Base-by-base conservation (phyloP, 495 filamentous ascomycete species). In the Talaromyces nanjingensis region DNA sequence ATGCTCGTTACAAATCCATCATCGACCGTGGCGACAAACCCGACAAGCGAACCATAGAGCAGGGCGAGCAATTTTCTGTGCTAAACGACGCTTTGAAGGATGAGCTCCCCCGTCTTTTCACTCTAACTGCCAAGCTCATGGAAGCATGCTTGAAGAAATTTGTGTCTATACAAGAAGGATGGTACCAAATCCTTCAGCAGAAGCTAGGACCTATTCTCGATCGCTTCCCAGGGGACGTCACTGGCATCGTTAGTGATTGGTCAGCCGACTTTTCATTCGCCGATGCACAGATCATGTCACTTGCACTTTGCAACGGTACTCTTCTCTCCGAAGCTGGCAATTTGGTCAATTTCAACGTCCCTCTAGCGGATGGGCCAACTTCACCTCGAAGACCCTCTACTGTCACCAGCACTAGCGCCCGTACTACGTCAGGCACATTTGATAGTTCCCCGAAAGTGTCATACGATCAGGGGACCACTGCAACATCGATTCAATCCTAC, bases 71-170 rank as follows among this genome's bases (percentile, higher is more conserved):
- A 70, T 98, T 94, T 71, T 80, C 88, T 59, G 92, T 92, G 7
- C 79, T 98, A 59, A 98, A 97, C 67, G 90, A 97, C 34, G 89
- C 92, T 0, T 78, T 98, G 63, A 97, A 96, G 72, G 87, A 93
- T 49, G 93, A 98, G 68, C 81, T 99, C 27, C 94, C 94, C 11
- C 90, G 87, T 69, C 85, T 99, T 12, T 97, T 91, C 64, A 74
- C 74, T 11, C 73, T 92, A 57, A 96, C 92, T 1, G 88, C 86
- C 59, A 89, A 87, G 67, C 75, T 97, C 55, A 89, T 92, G 65
- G 88, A 92, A 66, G 86, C 87, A 0, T 92, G 90, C 65, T 76
- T 97, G 34, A 83, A 82, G 63, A 91, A 89, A 69, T 91, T 97
- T 67, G 83, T 97, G 60, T 80, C 88, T 63, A 85, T 96, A 45